Conservation (phyloP, 805 yeast species). For the Starmerella sirachaensis region DNA sequence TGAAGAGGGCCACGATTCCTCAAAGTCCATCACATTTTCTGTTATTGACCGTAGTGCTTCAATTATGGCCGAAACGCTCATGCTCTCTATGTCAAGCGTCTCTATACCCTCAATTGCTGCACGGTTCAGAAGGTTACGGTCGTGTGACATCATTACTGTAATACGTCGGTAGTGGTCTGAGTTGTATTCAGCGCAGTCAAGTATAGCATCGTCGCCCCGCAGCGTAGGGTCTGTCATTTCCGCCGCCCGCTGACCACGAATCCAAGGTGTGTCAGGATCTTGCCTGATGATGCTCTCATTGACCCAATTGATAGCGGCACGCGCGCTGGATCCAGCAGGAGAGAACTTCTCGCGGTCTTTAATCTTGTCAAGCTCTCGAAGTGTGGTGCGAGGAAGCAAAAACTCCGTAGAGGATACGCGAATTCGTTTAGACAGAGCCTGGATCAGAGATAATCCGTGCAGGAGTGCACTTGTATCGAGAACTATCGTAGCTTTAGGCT, state of each 20-base stretch:
- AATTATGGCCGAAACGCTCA: slow-evolving; percentile 2
- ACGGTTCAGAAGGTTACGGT: slow-evolving; percentile 13
- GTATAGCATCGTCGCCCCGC: slow-evolving; percentile 11
- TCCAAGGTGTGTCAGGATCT: slow-evolving; percentile 2
- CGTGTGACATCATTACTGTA: slow-evolving; percentile 14
- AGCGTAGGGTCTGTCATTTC: slow-evolving; percentile 7
- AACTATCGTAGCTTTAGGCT: slow-evolving; percentile 10
- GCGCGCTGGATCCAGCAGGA: slow-evolving; percentile 7
- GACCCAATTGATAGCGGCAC: slow-evolving; percentile 17
- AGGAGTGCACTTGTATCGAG: slow-evolving; percentile 17
- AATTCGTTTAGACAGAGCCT: slow-evolving; percentile 2
- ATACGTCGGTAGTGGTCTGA: not conserved
- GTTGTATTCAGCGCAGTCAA: slow-evolving; percentile 19
- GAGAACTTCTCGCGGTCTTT: slow-evolving; percentile 8
- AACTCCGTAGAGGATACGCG: slow-evolving; percentile 4
- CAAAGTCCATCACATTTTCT: slow-evolving; percentile 9
- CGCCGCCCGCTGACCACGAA: slow-evolving; percentile 14
- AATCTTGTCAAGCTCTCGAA: slow-evolving; percentile 16
- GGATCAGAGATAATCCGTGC: slow-evolving; percentile 1
- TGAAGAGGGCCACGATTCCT: no score
- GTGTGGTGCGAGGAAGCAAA: slow-evolving; percentile 10
- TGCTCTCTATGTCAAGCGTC: slow-evolving; percentile 1
- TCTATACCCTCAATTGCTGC: slow-evolving; percentile 12
- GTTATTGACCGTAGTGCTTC: slow-evolving; percentile 1
- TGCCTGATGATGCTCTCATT: slow-evolving; percentile 2